phyloP scores from a whole-genome alignment of 768 basidiomycete species.

The Pisolithus tinctorius region DNA sequence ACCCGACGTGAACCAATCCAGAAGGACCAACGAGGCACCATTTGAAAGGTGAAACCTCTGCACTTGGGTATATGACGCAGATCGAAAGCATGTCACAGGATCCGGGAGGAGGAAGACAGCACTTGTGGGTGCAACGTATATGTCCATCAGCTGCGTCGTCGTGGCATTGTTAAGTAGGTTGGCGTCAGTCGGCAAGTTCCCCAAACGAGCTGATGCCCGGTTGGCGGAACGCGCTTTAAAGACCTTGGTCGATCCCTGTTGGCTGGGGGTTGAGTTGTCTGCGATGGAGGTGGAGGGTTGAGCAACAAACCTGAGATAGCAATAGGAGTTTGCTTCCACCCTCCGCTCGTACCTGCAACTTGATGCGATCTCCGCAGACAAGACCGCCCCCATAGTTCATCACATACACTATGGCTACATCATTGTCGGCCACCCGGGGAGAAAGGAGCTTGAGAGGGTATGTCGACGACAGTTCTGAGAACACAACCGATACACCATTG shows the following conservation, averaged over 20 bases:
- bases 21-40: conserved; percentile 59
- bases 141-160: conserved; percentile 62
- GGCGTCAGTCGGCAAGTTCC: conserved; percentile 5
- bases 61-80: conserved; percentile 74
- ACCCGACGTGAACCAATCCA: conserved; percentile 93
- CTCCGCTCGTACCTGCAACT: conserved; percentile 55
- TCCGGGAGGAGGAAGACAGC: conserved; percentile 82
- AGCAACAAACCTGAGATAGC: conserved; percentile 68
- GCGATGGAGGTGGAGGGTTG: not conserved
- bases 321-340: conserved; percentile 55
- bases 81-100: conserved; percentile 87
- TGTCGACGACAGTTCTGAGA: conserved; percentile 68
- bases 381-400: conserved; percentile 90
- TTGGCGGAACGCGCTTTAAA: conserved; percentile 74
- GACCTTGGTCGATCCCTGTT: conserved; percentile 88
- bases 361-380: conserved; percentile 75
- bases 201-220: conserved; percentile 40
- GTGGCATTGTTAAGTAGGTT: conserved; percentile 5
- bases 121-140: conserved; percentile 44
- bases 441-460: conserved; percentile 90
- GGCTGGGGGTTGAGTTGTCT: conserved; percentile 1
- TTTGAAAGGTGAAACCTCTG: conserved; percentile 69
- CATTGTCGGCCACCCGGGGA: conserved; percentile 44
- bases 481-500: conserved; percentile 51
- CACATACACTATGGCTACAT: conserved; percentile 67